A percentile compares a stretch with the other conserved stretches of the same genome.
phyloP scores from a whole-genome alignment of 1,284 basidiomycete genomes.

The Cryptococcus sp. region DNA sequence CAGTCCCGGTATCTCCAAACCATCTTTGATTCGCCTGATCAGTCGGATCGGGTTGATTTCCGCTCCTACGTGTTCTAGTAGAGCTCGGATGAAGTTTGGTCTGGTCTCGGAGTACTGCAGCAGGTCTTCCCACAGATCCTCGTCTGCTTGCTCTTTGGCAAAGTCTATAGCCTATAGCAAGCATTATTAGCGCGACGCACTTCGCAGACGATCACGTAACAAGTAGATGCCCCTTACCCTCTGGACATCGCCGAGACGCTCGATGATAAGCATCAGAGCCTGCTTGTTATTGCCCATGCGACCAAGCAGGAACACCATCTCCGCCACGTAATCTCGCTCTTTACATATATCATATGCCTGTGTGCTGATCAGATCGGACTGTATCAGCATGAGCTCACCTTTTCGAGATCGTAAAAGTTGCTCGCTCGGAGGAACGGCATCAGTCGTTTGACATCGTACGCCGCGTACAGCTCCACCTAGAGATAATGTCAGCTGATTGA shows the following conservation, averaged over 20 bases:
- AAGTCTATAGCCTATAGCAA: conserved; percentile 85
- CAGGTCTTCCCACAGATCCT: conserved; percentile 97
- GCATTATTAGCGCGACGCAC: no score
- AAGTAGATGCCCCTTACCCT: conserved; percentile 58
- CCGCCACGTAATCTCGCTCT: conserved; percentile 81
- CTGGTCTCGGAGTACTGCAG: conserved; percentile 90
- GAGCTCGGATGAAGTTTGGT: conserved; percentile 93
- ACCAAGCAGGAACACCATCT: conserved; percentile 97
- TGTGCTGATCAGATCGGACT: conserved; percentile 50
- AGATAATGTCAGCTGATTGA: conserved; percentile 1
- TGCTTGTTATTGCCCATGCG: conserved; percentile 97
- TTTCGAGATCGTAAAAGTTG: conserved; percentile 87
- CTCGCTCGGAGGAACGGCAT: conserved; percentile 91
- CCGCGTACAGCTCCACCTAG: conserved; percentile 86
- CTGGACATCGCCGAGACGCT: conserved; percentile 88
- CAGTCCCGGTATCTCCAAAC: conserved; percentile 91
- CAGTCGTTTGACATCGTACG: conserved; percentile 74
- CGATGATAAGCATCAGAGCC: conserved; percentile 92
- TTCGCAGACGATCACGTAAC: no score
- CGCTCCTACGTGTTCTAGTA: conserved; percentile 92
- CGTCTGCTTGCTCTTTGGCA: conserved; percentile 94
- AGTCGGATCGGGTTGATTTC: conserved; percentile 95
- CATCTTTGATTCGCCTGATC: conserved; percentile 91
- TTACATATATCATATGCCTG: conserved; percentile 82
- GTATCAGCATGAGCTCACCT: conserved; percentile 55